Base-by-base conservation (phyloP, 805 yeast genomes). In the Cyberlindnera saturnus region DNA sequence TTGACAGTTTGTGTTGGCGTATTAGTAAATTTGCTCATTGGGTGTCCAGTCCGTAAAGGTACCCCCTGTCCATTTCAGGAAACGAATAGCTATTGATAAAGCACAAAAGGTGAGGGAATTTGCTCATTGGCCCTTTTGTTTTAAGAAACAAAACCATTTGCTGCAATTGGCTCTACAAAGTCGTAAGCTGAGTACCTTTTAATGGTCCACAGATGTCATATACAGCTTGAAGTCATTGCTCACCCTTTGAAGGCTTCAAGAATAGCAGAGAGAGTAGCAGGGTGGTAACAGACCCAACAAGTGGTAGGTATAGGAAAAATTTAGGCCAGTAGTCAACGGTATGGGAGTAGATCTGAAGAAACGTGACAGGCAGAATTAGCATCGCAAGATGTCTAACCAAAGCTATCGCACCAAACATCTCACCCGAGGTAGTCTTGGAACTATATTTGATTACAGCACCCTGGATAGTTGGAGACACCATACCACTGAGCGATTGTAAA, bases 381-480 rank as follows among this genome's bases (percentile, higher is more conserved):
- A 52, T 52, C 0, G 50, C 51, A 30, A 49, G 20, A 37, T 52
- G 57, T 37, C 57, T 45, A 10, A 51, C 32, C 8, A 51, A 18
- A 0, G 57, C 57, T 38, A 53, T 49, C 4, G 53, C 49, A 15
- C 55, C 57, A 43, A 53, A 51, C 57, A 51, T 49, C 23, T 53
- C 57, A 19, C 57, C 57, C 2, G 52, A 39, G 9, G 50, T 46
- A 3, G 52, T 44, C 34, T 45, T 47, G 17, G 46, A 43, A 4
- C 48, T 37, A 30, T 50, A 52, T 30, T 52, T 52, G 17, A 42
- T 39, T 3, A 52, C 45, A 3, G 50, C 44, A 29, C 51, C 34
- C 28, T 52, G 56, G 26, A 50, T 49, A 1, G 52, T 49, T n/a
- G 55, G 55, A 2, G 55, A 52, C 9, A 52, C 28, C 46, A 52